phyloP scores from a whole-genome alignment of 176 grass and related monocot species.

The Leersia perrieri region DNA sequence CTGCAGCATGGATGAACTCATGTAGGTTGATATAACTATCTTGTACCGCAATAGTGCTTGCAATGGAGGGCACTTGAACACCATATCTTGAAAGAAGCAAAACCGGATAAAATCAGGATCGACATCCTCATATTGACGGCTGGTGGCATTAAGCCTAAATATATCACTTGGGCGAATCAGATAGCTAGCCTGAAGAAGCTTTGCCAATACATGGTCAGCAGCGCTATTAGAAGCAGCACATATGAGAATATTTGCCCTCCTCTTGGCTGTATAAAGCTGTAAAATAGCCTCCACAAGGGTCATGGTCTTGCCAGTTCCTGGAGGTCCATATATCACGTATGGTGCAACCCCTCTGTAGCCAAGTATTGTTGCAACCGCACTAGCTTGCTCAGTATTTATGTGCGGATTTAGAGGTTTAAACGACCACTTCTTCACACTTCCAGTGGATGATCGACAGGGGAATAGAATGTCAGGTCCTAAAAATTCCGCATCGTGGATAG shows the following conservation, averaged over 20 bases:
- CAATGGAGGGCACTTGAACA: slow-evolving; percentile 76
- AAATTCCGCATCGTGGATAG: slow-evolving; percentile 52
- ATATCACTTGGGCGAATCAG: slow-evolving; percentile 60
- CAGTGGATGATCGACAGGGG: slow-evolving; percentile 41
- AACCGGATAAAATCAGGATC: slow-evolving; percentile 61
- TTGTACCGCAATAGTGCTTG: slow-evolving; percentile 72
- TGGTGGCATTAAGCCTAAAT: slow-evolving; percentile 84
- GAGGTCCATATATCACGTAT: slow-evolving; percentile 81
- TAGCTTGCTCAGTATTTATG: slow-evolving; percentile 71
- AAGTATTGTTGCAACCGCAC: slow-evolving; percentile 80
- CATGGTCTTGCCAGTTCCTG: slow-evolving; percentile 90
- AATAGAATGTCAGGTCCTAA: slow-evolving; percentile 57
- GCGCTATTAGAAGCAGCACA: slow-evolving; percentile 93
- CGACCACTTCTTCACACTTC: slow-evolving; percentile 38
- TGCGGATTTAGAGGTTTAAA: slow-evolving; percentile 59
- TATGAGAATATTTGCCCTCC: slow-evolving; percentile 62
- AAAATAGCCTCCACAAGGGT: slow-evolving; percentile 80
- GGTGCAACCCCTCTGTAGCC: slow-evolving; percentile 69
- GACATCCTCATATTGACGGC: slow-evolving; percentile 79
- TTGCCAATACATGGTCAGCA: slow-evolving; percentile 83
- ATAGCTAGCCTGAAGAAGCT: slow-evolving; percentile 50
- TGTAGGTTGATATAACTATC: slow-evolving; percentile 87
- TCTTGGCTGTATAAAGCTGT: slow-evolving; percentile 65
- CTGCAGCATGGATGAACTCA: slow-evolving; percentile 63
- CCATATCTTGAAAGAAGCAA: slow-evolving; percentile 82